Evolutionary conservation across 78 protist genomes (phyloP).

Genomic region (Cyanophora paradoxa): DNA sequence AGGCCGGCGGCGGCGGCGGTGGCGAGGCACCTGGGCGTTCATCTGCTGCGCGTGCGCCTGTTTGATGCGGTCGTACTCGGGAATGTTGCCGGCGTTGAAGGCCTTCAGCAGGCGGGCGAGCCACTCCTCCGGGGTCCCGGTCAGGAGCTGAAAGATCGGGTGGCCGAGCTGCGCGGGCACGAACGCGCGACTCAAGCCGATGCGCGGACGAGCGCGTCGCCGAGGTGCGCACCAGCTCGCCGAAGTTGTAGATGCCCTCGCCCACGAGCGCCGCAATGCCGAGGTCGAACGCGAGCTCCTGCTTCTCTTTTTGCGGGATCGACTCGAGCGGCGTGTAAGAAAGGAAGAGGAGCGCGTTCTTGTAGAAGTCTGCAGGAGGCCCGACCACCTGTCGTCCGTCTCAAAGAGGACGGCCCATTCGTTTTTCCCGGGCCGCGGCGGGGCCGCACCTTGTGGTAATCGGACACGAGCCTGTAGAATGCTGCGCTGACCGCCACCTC

Average conservation of each 20-base stretch:
- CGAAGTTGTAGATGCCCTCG: constrained; percentile 65
- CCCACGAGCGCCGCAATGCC: constrained; percentile 72
- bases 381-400: constrained; percentile 28
- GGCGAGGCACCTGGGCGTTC: neutral
- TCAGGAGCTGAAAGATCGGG: too few relatives aligned
- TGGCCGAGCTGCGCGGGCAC: too few relatives aligned
- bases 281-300: constrained; percentile 54
- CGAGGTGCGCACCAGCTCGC: constrained; percentile 64
- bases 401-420: constrained; percentile 16
- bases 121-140: constrained; percentile 45
- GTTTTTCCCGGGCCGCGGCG: neutral
- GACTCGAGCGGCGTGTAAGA: constrained; percentile 58
- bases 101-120: constrained; percentile 47
- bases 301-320: constrained; percentile 28
- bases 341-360: constrained; percentile 47
- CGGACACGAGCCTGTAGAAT: neutral
- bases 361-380: constrained; percentile 41
- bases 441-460: neutral
- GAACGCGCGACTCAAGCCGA: too few relatives aligned
- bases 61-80: constrained; percentile 34
- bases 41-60: too few relatives aligned
- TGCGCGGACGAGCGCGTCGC: too few relatives aligned
- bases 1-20: neutral
- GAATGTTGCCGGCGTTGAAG: constrained; percentile 66
- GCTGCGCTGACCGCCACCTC: neutral